Percentiles rank a stretch among this genome's conserved stretches.
Evolutionary conservation across 768 basidiomycete genomes (phyloP).

Genomic region (Lentinula aciculospora): DNA sequence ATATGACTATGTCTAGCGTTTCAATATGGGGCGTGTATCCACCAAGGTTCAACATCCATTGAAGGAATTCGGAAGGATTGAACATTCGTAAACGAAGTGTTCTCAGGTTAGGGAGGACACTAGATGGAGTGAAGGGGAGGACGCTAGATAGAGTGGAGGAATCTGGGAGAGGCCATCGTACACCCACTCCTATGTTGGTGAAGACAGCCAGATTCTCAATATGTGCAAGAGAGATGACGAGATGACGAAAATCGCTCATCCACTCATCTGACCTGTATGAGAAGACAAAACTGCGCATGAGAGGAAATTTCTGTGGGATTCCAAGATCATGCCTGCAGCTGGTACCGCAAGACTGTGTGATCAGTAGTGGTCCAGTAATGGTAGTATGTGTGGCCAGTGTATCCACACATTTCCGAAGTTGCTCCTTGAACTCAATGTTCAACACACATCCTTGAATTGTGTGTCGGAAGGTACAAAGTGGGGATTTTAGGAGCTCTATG

Average conservation of each 20-base stretch:
- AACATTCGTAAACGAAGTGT: conserved; percentile 3
- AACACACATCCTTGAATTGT: conserved; percentile 1
- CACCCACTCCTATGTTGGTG: background rate
- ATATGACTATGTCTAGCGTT: background rate
- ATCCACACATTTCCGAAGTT: background rate
- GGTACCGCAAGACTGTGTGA: background rate
- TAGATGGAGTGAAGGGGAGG: background rate
- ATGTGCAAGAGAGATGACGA: conserved; percentile 1
- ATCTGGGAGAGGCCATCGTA: background rate
- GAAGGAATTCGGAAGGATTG: conserved; percentile 2
- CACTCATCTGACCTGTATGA: background rate
- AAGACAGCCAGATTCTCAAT: conserved; percentile 4
- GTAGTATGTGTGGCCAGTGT: background rate
- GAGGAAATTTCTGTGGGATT: background rate
- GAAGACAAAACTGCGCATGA: conserved; percentile 2
- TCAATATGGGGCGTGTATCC: conserved; percentile 2
- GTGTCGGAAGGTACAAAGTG: conserved; percentile 5
- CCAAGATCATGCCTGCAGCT: background rate
- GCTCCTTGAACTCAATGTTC: background rate
- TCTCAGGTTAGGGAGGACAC: background rate
- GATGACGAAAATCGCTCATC: background rate
- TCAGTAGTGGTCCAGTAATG: background rate
- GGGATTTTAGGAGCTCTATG: conserved; percentile 2
- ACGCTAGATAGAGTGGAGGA: background rate
- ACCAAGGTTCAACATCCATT: background rate